phyloP scores from a whole-genome alignment of 768 basidiomycete species.

The Leccinum broughii region DNA sequence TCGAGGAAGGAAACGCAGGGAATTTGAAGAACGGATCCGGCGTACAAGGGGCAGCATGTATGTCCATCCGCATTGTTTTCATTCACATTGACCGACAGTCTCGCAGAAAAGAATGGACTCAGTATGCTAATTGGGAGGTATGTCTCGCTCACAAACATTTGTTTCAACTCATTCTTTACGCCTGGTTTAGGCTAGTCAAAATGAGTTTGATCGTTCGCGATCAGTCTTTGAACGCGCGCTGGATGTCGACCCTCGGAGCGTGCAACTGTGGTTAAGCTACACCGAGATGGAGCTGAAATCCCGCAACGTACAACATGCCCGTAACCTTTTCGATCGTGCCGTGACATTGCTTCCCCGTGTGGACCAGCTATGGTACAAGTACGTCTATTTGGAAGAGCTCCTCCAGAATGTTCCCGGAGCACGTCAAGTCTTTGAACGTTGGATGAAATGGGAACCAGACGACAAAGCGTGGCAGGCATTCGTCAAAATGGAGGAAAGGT shows the following conservation, averaged over 20 bases:
- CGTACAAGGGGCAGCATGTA: constrained; percentile 81
- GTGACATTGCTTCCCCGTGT: constrained; percentile 95
- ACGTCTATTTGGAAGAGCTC: constrained; percentile 97
- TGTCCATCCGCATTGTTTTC: constrained; percentile 25
- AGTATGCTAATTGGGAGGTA: constrained; percentile 87
- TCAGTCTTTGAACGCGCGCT: constrained; percentile 97
- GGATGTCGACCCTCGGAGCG: constrained; percentile 88
- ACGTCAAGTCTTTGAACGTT: constrained; percentile 96
- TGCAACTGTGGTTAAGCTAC: constrained; percentile 92
- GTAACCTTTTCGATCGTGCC: constrained; percentile 96
- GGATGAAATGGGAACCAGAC: constrained; percentile 99
- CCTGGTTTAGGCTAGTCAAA: constrained; percentile 76
- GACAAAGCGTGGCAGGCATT: constrained; percentile 99
- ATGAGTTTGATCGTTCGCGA: constrained; percentile 91
- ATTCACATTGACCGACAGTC: constrained; percentile 2
- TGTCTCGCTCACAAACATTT: constrained; percentile 14
- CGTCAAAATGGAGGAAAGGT: constrained; percentile 95
- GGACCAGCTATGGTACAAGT: constrained; percentile 99
- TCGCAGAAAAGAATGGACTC: constrained; percentile 79
- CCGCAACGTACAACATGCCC: constrained; percentile 94
- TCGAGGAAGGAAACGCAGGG: constrained; percentile 86
- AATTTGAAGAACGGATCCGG: constrained; percentile 88
- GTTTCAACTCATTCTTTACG: constrained; percentile 1
- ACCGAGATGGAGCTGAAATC: constrained; percentile 98
- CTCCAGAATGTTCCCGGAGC: constrained; percentile 95